Conservation (phyloP, 495 filamentous ascomycete species). For the Penicillium lividum region DNA sequence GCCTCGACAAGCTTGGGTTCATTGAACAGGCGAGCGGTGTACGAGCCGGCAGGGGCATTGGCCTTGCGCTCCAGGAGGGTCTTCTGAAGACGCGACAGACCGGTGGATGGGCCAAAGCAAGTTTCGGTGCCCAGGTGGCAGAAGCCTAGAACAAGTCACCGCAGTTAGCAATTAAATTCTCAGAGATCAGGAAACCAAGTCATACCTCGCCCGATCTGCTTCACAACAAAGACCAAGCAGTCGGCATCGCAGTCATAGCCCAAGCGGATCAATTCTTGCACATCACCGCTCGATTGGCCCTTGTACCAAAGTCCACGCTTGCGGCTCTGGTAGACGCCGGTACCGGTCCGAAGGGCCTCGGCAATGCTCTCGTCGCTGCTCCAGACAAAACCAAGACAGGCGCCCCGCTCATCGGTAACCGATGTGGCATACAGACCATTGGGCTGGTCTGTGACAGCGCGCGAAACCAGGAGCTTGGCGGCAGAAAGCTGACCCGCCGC, state of each 20-base stretch:
- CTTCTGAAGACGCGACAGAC: conserved; percentile 79
- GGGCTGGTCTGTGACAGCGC: conserved; percentile 74
- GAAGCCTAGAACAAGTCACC: conserved; percentile 62
- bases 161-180: conserved; percentile 18
- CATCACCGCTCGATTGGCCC: conserved; percentile 89
- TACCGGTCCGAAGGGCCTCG: conserved; percentile 82
- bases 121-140: conserved; percentile 90
- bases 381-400: conserved; percentile 87
- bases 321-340: conserved; percentile 91
- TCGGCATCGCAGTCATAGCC: conserved; percentile 91
- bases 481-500: conserved; percentile 62
- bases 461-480: conserved; percentile 65
- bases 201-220: conserved; percentile 76
- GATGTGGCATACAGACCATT: conserved; percentile 86
- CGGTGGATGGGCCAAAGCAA: conserved; percentile 84
- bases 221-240: conserved; percentile 84
- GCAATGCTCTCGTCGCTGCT: conserved; percentile 86
- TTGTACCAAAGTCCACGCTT: conserved; percentile 97
- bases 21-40: conserved; percentile 88
- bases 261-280: conserved; percentile 82
- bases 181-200: neutral
- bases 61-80: conserved; percentile 77
- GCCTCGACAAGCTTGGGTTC: conserved; percentile 86
- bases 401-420: conserved; percentile 84
- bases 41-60: conserved; percentile 83